Conservation (phyloP, 257 asterid genomes). For the Solanum ossicruentum region DNA sequence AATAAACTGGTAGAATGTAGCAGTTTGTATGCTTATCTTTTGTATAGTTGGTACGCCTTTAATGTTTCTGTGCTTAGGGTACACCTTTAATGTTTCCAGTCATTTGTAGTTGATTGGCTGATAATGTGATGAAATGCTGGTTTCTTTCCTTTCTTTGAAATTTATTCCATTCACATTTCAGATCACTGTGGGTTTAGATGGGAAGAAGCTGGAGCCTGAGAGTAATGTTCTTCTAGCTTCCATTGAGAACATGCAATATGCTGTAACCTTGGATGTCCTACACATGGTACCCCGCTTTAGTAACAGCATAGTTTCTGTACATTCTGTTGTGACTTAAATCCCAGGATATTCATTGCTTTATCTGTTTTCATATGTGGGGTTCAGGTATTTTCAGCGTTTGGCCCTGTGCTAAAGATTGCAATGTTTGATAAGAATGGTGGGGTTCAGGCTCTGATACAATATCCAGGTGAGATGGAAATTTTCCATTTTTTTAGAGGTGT, state of each 20-base stretch:
- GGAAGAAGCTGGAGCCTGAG: conserved; percentile 80
- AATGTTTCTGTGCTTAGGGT: neutral
- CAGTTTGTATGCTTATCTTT: neutral
- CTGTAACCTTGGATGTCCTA: conserved; percentile 83
- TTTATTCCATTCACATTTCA: conserved; percentile 21
- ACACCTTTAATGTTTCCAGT: neutral
- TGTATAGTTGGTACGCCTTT: neutral
- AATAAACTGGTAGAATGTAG: neutral
- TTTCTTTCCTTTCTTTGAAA: neutral
- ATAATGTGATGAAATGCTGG: neutral
- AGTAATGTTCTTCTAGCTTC: conserved; percentile 98
- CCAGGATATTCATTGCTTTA: neutral
- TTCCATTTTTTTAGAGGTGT: neutral
- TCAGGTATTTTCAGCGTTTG: conserved; percentile 76
- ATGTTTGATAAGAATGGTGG: conserved; percentile 90
- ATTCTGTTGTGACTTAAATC: neutral
- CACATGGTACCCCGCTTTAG: conserved; percentile 46
- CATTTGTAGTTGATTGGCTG: neutral
- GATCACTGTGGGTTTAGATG: conserved; percentile 76
- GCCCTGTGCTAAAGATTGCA: conserved; percentile 78
- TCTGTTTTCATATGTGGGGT: neutral
- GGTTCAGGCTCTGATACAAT: conserved; percentile 82
- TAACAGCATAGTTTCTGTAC: conserved; percentile 4
- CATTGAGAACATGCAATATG: conserved; percentile 95
- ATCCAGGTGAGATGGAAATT: conserved; percentile 44